phyloP scores from a whole-genome alignment of 2,329 filamentous ascomycete species.

The Xylariales sp. region DNA sequence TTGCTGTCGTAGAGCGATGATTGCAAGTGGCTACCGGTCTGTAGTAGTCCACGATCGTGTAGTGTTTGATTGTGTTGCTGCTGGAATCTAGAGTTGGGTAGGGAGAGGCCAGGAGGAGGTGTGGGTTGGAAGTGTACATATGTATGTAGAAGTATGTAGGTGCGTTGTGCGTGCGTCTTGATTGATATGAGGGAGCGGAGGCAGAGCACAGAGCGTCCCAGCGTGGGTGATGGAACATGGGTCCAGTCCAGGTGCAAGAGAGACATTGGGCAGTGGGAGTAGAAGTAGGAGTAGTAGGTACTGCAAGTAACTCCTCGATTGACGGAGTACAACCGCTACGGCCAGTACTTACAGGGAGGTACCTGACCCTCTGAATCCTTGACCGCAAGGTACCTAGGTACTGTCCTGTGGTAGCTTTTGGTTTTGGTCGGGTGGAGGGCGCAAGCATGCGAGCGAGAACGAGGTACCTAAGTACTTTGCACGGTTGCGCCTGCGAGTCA shows the following conservation, averaged over 20 bases:
- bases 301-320: conserved; percentile 7
- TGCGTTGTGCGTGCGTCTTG: conserved; percentile 8
- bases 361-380: neutral
- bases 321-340: neutral
- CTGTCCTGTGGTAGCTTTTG: too few relatives aligned
- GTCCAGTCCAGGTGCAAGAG: neutral
- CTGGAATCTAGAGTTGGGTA: conserved; percentile 18
- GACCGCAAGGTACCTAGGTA: neutral
- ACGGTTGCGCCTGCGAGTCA: too few relatives aligned
- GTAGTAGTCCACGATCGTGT: too few relatives aligned
- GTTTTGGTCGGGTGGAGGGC: too few relatives aligned
- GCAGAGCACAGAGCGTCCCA: conserved; percentile 5
- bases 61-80: too few relatives aligned
- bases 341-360: neutral
- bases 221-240: conserved; percentile 5
- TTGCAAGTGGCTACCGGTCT: too few relatives aligned
- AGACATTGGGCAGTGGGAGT: conserved; percentile 1
- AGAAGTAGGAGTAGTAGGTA: neutral
- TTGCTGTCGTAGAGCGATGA: neutral
- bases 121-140: conserved; percentile 30
- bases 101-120: conserved; percentile 14
- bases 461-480: too few relatives aligned
- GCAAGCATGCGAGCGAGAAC: too few relatives aligned
- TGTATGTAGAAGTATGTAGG: conserved; percentile 12
- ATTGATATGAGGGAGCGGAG: conserved; percentile 11